A percentile compares a stretch with the other conserved stretches of the same genome.
These are phyloP conservation scores for Fusarium hainanense DNA, from an alignment of 2,329 filamentous ascomycete species.

Conservation along the genomic window DNA sequence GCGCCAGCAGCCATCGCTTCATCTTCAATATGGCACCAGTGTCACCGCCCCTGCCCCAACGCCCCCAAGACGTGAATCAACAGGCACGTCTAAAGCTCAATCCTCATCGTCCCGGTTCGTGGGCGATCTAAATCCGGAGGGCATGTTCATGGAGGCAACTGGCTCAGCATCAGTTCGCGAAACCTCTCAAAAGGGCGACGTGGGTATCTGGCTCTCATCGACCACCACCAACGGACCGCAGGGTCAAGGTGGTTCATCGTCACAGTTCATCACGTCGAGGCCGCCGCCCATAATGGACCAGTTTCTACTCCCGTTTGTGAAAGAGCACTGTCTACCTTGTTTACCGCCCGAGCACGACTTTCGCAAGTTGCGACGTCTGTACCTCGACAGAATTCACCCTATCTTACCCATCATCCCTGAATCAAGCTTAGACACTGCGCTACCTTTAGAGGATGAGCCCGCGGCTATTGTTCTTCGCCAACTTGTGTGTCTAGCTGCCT, in stretches of 20 bases:
- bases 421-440: conserved; percentile 46
- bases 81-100: conserved; percentile 41
- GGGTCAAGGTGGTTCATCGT: conserved; percentile 37
- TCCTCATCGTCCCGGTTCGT: conserved; percentile 61
- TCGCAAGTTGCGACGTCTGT: conserved; percentile 57
- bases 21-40: conserved; percentile 30
- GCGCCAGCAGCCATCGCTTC: not conserved
- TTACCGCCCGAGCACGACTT: conserved; percentile 61
- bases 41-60: conserved; percentile 15
- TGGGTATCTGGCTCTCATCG: conserved; percentile 66
- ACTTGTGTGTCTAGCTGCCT: conserved; percentile 65
- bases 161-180: conserved; percentile 49
- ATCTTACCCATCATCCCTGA: conserved; percentile 64
- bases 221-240: conserved; percentile 1
- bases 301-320: conserved; percentile 57
- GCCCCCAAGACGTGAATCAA: conserved; percentile 24
- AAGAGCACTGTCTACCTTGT: conserved; percentile 59
- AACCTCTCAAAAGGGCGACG: conserved; percentile 61
- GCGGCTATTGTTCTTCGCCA: conserved; percentile 61
- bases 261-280: conserved; percentile 53
- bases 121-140: conserved; percentile 69
- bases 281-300: conserved; percentile 55
- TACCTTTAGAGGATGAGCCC: conserved; percentile 44
- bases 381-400: conserved; percentile 64
- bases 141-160: conserved; percentile 68